These are phyloP conservation scores for Grifola frondosa DNA, from an alignment of 1,284 basidiomycete genomes.

Conservation along the genomic window DNA sequence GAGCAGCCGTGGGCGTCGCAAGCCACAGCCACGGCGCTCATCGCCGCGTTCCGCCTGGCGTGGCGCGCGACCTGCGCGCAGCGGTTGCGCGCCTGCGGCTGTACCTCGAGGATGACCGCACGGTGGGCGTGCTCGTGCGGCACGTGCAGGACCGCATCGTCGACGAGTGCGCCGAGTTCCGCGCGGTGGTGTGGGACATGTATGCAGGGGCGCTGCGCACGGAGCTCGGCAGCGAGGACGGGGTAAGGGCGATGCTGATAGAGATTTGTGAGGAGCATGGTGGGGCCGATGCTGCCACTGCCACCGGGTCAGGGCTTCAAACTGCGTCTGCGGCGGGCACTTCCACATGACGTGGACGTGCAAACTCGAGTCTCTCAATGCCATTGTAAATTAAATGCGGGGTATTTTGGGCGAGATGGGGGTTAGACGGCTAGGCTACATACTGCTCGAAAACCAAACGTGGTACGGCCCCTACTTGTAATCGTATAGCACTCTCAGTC, in stretches of 20 bases:
- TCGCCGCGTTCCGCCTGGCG: slow-evolving; percentile 51
- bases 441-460: slow-evolving; percentile 6
- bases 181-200: slow-evolving; percentile 44
- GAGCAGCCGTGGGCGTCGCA: slow-evolving; percentile 44
- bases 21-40: slow-evolving; percentile 47
- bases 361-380: too few species aligned
- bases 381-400: too few species aligned
- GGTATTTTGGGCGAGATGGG: too few species aligned
- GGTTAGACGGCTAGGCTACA: too few species aligned
- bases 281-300: too few species aligned
- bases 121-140: slow-evolving; percentile 72
- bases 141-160: slow-evolving; percentile 76
- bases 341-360: too few species aligned
- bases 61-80: slow-evolving; percentile 58
- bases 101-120: slow-evolving; percentile 80
- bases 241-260: slow-evolving; percentile 36
- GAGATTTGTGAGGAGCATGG: slow-evolving; percentile 32
- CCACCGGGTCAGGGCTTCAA: too few species aligned
- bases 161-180: slow-evolving; percentile 71
- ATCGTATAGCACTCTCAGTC: slow-evolving; percentile 6
- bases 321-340: too few species aligned
- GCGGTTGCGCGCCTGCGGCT: slow-evolving; percentile 57
- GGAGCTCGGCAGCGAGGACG: slow-evolving; percentile 36
- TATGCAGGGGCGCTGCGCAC: slow-evolving; percentile 39
- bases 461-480: slow-evolving; percentile 5